Evolutionary conservation across 2,329 filamentous ascomycete genomes (phyloP).

Genomic region (Fusarium drepaniforme): DNA sequence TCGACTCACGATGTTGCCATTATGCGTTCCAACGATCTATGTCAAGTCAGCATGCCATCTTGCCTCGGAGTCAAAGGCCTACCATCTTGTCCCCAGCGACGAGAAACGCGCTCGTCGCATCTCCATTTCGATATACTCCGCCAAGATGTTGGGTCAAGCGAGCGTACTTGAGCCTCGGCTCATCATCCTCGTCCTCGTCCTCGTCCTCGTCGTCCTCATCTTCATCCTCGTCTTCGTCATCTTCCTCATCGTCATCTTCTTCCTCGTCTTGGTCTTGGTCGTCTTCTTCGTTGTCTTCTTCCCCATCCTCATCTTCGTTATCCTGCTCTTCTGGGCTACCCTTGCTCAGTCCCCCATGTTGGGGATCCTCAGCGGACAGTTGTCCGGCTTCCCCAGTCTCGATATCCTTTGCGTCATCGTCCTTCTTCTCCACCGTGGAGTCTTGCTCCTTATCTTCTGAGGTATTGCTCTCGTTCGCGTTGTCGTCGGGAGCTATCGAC

Average conservation of each 20-base stretch:
- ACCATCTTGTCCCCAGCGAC: constrained; percentile 98
- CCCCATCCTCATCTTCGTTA: constrained; percentile 33
- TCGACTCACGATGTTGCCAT: constrained; percentile 89
- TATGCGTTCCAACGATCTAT: constrained; percentile 93
- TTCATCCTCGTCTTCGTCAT: constrained; percentile 58
- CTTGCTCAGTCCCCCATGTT: constrained; percentile 39
- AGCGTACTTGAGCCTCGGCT: constrained; percentile 93
- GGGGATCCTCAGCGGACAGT: constrained; percentile 20
- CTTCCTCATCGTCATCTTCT: constrained; percentile 43
- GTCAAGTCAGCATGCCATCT: constrained; percentile 36
- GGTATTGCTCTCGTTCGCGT: constrained; percentile 51
- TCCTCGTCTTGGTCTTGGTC: constrained; percentile 27
- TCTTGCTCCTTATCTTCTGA: constrained; percentile 57
- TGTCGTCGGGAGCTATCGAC: constrained; percentile 18
- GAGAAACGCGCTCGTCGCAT: constrained; percentile 91
- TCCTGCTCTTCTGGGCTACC: constrained; percentile 23
- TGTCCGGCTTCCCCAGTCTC: constrained; percentile 18
- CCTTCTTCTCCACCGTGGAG: neutral
- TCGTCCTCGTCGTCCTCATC: constrained; percentile 76
- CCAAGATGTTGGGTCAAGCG: constrained; percentile 85
- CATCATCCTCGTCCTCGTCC: constrained; percentile 89
- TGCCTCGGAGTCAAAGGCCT: constrained; percentile 43
- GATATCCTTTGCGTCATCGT: constrained; percentile 12
- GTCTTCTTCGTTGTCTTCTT: constrained; percentile 28
- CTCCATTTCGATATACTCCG: constrained; percentile 90